Evolutionary conservation across 108 stramenopile genomes (phyloP), one percentile per base, ranked within the genome.

Genomic region (Cylindrotheca closterium): DNA sequence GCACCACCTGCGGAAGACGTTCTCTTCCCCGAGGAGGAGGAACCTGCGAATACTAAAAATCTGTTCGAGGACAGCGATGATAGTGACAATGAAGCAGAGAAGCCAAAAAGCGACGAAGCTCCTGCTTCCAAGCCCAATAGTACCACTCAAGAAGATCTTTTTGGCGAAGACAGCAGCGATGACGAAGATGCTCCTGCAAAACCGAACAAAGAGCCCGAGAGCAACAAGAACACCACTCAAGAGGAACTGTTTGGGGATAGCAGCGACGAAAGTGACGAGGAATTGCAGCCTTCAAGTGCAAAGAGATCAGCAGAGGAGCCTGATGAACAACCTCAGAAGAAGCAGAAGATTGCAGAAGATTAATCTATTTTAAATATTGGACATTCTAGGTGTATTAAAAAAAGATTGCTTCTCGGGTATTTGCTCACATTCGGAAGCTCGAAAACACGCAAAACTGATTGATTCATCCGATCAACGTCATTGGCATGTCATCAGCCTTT

Each of bases 211-310:
- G 63, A 54, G 42, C 23, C 42, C 15, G 75, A 62, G 56, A 55
- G 73, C n/a, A 31, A 15, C 19, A 32, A 23, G 30, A 71, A 75
- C 24, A 48, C 68, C 12, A 82, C 80, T 15, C 82, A 85, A 47
- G 71, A 86, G 50, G 88, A 90, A 34, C 63, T 90, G 25, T 90
- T 90, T 75, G 88, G 88, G 10, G 88, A 84, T 63, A 63, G 58
- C 55, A 76, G 74, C 46, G 75, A 80, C 3, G 79, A 80, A 33
- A 82, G 81, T 57, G 78, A 79, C 33, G 81, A 82, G 26, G 81
- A 82, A 42, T 50, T 76, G 0, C 29, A 63, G 17, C 72, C 77
- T 31, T 63, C 75, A 37, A 49, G 33, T 17, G 63, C 77, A 25
- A 78, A 67, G 59, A 60, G 78, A 37, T 49, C 51, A 2, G 47